Conservation (phyloP, 306 rosid genomes). For the Elaeagnus macrophylla region DNA sequence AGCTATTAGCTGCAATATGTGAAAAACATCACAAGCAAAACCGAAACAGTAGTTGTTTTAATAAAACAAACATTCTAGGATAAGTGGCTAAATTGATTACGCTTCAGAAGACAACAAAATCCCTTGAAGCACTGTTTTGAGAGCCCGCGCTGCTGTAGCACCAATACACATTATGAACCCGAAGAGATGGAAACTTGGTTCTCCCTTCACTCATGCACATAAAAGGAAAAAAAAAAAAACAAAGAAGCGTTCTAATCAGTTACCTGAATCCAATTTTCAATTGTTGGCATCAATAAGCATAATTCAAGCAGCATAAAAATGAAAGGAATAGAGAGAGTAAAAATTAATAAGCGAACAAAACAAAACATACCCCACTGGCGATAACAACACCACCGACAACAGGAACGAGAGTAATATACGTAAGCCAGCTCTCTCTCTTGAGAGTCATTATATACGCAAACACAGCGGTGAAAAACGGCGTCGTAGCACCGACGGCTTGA, state of each 20-base stretch:
- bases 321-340: too few relatives aligned
- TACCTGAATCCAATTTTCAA: too few relatives aligned
- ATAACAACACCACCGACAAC: conserved; percentile 90
- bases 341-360: background rate
- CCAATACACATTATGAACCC: conserved; percentile 87
- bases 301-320: too few relatives aligned
- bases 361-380: conserved; percentile 83
- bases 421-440: conserved; percentile 92
- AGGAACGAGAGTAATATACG: conserved; percentile 80
- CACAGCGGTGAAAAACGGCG: conserved; percentile 93
- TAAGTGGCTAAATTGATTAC: conserved; percentile 28
- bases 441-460: conserved; percentile 84
- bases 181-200: conserved; percentile 97
- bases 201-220: conserved; percentile 43
- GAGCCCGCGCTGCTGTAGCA: conserved; percentile 96
- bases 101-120: conserved; percentile 96
- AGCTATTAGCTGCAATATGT: background rate
- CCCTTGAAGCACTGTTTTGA: conserved; percentile 91
- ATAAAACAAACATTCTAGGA: too few relatives aligned
- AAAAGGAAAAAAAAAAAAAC: conserved; percentile 19
- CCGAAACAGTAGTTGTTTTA: background rate
- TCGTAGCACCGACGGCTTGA: conserved; percentile 94
- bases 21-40: background rate
- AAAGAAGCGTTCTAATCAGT: background rate
- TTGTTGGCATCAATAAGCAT: too few relatives aligned